A percentile compares a stretch with the other conserved stretches of the same genome.
These are phyloP conservation scores for Trichothecium sympodiale DNA, from an alignment of 2,329 filamentous ascomycete species.

Conservation along the genomic window DNA sequence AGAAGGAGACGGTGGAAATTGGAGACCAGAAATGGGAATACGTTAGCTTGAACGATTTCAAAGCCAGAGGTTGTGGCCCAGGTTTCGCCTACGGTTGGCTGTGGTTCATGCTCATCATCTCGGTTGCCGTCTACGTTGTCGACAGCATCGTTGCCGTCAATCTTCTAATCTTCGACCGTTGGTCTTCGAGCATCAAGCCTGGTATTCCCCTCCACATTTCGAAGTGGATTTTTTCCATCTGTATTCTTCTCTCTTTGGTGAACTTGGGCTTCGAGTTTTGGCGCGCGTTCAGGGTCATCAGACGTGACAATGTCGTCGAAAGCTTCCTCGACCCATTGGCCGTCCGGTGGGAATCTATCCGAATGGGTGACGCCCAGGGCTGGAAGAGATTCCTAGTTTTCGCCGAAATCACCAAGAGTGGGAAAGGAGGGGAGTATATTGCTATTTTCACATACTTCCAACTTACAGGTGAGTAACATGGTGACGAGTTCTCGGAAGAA, in stretches of 20 bases:
- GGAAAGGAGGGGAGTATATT: constrained; percentile 81
- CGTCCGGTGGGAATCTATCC: constrained; percentile 71
- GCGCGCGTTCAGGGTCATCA: constrained; percentile 70
- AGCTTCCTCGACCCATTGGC: constrained; percentile 86
- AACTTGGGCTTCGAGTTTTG: constrained; percentile 74
- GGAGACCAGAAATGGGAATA: constrained; percentile 93
- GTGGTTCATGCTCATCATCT: constrained; percentile 68
- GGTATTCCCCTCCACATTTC: constrained; percentile 65
- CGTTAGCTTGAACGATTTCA: constrained; percentile 71
- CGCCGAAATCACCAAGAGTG: constrained; percentile 79
- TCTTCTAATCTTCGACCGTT: constrained; percentile 76
- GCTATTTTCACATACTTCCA: constrained; percentile 85
- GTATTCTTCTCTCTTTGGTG: constrained; percentile 82
- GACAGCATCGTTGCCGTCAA: constrained; percentile 93
- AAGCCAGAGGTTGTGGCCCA: constrained; percentile 65
- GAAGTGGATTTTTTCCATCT: constrained; percentile 90
- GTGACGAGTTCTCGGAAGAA: neutral
- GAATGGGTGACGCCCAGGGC: constrained; percentile 63
- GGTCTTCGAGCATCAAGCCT: constrained; percentile 75
- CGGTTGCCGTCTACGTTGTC: constrained; percentile 74
- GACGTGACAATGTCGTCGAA: constrained; percentile 74
- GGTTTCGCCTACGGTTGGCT: constrained; percentile 76
- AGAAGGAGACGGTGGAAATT: constrained; percentile 52
- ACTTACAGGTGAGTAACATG: constrained; percentile 42
- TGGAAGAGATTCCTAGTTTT: constrained; percentile 91